Conservation (phyloP, 2,329 filamentous ascomycete genomes). For the Fusarium anguioides region DNA sequence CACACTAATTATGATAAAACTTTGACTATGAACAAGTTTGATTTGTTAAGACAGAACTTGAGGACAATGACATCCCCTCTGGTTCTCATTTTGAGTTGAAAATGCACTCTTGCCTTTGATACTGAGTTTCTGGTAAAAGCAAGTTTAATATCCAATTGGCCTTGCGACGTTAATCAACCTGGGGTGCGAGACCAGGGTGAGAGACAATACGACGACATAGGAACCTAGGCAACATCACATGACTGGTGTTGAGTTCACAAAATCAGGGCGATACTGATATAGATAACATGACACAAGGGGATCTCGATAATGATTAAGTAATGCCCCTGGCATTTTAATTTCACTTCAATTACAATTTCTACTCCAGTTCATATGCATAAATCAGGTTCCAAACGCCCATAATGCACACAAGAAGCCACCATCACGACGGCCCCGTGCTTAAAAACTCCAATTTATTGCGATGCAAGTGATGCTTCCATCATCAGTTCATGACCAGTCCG, state of each 20-base stretch:
- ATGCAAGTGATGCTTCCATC: constrained; percentile 26
- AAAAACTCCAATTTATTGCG: constrained; percentile 13
- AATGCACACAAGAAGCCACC: constrained; percentile 23
- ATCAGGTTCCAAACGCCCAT: constrained; percentile 18
- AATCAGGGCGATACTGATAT: too few relatives aligned
- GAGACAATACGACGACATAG: background rate
- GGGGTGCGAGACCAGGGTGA: background rate
- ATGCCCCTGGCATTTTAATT: constrained; percentile 34
- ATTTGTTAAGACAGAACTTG: too few relatives aligned
- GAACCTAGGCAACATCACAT: background rate
- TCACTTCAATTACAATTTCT: constrained; percentile 10
- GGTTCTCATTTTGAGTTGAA: too few relatives aligned
- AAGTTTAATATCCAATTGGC: too few relatives aligned
- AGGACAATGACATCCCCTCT: background rate
- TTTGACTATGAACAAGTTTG: background rate
- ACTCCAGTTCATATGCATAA: background rate
- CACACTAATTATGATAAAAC: too few relatives aligned
- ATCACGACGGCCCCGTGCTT: constrained; percentile 10
- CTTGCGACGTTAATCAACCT: background rate
- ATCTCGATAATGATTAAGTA: constrained; percentile 8
- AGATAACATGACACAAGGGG: too few relatives aligned
- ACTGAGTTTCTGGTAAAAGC: too few relatives aligned
- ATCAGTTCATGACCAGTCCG: constrained; percentile 44
- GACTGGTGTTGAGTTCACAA: background rate
- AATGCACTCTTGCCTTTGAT: too few relatives aligned